phyloP scores from a whole-genome alignment of 1,139 yeast species.

The Suzukiozyma palmioleophila region DNA sequence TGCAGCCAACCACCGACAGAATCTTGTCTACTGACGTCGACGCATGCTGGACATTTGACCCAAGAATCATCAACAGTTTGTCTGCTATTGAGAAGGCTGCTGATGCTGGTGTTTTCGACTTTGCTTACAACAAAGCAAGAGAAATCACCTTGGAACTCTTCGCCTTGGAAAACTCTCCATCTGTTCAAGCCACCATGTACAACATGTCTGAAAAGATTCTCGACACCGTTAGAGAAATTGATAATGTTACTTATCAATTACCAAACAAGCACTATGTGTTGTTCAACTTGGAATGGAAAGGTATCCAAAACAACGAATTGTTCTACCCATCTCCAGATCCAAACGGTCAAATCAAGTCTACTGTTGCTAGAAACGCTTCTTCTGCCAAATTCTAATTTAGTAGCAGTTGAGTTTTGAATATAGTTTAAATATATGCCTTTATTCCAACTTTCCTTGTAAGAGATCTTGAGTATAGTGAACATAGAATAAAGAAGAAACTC shows the following conservation, averaged over 20 bases:
- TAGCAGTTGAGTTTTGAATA: background rate
- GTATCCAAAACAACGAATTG: conserved; percentile 72
- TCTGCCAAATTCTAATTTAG: conserved; percentile 29
- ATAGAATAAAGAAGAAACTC: no score
- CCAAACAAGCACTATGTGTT: conserved; percentile 91
- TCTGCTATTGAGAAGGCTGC: conserved; percentile 50
- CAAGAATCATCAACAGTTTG: conserved; percentile 45
- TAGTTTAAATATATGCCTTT: background rate
- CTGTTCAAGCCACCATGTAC: conserved; percentile 95
- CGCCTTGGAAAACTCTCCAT: conserved; percentile 81
- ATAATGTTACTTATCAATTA: conserved; percentile 63
- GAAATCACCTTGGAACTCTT: conserved; percentile 68
- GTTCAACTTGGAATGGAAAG: conserved; percentile 80
- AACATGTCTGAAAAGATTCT: conserved; percentile 80
- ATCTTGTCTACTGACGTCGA: conserved; percentile 84
- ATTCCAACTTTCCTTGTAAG: no score
- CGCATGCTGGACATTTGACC: conserved; percentile 67
- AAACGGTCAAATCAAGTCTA: conserved; percentile 82
- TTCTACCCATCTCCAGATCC: conserved; percentile 92
- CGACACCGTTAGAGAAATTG: conserved; percentile 50
- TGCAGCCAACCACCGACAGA: conserved; percentile 77
- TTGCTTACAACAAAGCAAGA: conserved; percentile 57
- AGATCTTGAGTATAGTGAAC: no score
- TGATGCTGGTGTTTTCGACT: conserved; percentile 60
- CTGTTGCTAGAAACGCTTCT: conserved; percentile 60